Evolutionary conservation across 148 eudicot genomes (phyloP), one percentile per base, ranked within the genome.

Genomic region (Mesembryanthemum crystallinum): DNA sequence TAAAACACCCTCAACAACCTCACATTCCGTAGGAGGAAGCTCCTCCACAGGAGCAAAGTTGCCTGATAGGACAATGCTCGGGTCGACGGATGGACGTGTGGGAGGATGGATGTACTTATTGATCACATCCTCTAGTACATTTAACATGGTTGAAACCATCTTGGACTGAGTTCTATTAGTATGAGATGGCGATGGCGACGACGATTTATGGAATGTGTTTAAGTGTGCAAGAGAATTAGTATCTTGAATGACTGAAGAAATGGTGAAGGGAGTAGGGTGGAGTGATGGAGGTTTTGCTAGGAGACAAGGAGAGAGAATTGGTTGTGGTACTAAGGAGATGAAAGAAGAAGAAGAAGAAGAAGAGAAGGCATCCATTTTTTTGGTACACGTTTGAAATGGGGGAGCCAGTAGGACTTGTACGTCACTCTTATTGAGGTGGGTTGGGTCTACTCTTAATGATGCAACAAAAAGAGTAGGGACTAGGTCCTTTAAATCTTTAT

Each of bases 1-100:
- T 42, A 89, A 81, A 51, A 75, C 14, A 24, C 93, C 93, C 9
- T 78, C 63, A 11, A 79, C 69, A 15, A 87, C 86, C 8, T 52
- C 64, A 72, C 93, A 89, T 12, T 74, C 64, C 0, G 93, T 89
- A 0, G 93, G 90, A 0, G 89, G 89, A 43, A 87, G 89, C n/a
- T n/a, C n/a, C n/a, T n/a, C n/a, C n/a, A n/a, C n/a, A n/a, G n/a
- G n/a, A n/a, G n/a, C n/a, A n/a, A 86, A 89, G 82, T 87, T 87
- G n/a, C 70, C 76, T 23, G 93, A 81, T 72, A 89, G 80, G 45
- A 86, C 88, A 29, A 71, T 30, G 3, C 66, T 67, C 0, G 93
- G 93, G 62, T 89, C 88, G 21, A 86, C 72, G 25, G 81, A 85
- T 0, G 86, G 80, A 58, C 70, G 67, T 32, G 51, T 42, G 0